A percentile compares a stretch with the other conserved stretches of the same genome.
Evolutionary conservation across 768 basidiomycete species (phyloP).

Genomic region (Lactarius hengduanensis): DNA sequence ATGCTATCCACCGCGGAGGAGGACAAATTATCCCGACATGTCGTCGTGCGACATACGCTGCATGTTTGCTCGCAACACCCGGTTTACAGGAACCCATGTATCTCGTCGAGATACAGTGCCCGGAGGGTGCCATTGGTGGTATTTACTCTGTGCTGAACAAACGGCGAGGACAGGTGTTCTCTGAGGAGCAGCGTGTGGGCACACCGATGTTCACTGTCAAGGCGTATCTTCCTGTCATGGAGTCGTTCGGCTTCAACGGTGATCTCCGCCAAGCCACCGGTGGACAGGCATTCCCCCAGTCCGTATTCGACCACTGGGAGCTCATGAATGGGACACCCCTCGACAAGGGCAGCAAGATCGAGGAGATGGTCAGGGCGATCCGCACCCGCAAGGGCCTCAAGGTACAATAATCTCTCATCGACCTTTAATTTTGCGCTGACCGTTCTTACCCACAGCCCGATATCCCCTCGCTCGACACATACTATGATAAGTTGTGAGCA

Average conservation of each 20-base stretch:
- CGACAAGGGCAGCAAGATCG: conserved; percentile 90
- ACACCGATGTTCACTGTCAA: conserved; percentile 99
- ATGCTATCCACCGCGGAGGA: conserved; percentile 99
- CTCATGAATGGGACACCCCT: conserved; percentile 76
- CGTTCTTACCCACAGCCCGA: conserved; percentile 57
- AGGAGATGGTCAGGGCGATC: conserved; percentile 78
- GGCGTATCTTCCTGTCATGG: conserved; percentile 89
- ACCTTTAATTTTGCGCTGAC: conserved; percentile 24
- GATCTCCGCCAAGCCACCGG: conserved; percentile 88
- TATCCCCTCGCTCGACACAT: conserved; percentile 81
- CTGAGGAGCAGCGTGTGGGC: conserved; percentile 93
- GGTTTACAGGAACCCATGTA: conserved; percentile 96
- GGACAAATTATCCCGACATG: conserved; percentile 97
- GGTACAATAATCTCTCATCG: conserved; percentile 39
- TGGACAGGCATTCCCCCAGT: conserved; percentile 98
- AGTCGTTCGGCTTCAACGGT: conserved; percentile 97
- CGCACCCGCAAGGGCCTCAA: conserved; percentile 95
- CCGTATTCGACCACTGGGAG: conserved; percentile 93
- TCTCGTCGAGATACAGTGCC: conserved; percentile 98
- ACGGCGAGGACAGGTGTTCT: conserved; percentile 98
- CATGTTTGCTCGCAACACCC: conserved; percentile 87
- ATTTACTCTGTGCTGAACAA: conserved; percentile 94
- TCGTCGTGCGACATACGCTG: conserved; percentile 95
- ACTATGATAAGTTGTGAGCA: conserved; percentile 88
- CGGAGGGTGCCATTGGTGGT: conserved; percentile 95